Evolutionary conservation across 768 basidiomycete species (phyloP).

Genomic region (Rickenella mellea): DNA sequence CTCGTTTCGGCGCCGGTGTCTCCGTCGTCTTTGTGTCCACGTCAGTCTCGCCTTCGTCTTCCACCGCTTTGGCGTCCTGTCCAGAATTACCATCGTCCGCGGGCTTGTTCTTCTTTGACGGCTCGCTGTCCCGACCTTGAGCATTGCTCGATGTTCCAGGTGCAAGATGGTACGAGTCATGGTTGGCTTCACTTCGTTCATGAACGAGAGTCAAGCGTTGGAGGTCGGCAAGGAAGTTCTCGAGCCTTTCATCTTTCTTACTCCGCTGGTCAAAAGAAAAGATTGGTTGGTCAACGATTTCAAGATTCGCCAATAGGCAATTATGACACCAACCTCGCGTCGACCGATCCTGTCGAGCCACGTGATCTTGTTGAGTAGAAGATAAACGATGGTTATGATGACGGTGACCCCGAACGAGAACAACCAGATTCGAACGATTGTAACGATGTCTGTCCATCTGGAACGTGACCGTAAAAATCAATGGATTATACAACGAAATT

Average conservation of each 20-base stretch:
- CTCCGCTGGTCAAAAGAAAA: conserved; percentile 17
- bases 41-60: no score
- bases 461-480: neutral
- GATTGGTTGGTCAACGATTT: no score
- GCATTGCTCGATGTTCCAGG: neutral
- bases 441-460: conserved; percentile 28
- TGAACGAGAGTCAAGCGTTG: conserved; percentile 32
- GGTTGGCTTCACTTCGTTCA: conserved; percentile 18
- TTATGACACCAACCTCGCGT: conserved; percentile 9
- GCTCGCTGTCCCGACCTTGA: neutral
- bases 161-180: conserved; percentile 1
- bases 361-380: conserved; percentile 25
- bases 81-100: no score
- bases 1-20: no score
- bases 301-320: no score
- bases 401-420: conserved; percentile 31
- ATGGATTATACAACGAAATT: conserved; percentile 4
- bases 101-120: no score
- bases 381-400: conserved; percentile 25
- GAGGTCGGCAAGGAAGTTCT: conserved; percentile 30
- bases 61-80: no score
- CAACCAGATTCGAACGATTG: conserved; percentile 29
- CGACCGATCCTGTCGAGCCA: conserved; percentile 31
- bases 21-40: no score
- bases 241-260: conserved; percentile 23